phyloP scores from a whole-genome alignment of 768 basidiomycete species.

The Cyclocybe cylindracea region DNA sequence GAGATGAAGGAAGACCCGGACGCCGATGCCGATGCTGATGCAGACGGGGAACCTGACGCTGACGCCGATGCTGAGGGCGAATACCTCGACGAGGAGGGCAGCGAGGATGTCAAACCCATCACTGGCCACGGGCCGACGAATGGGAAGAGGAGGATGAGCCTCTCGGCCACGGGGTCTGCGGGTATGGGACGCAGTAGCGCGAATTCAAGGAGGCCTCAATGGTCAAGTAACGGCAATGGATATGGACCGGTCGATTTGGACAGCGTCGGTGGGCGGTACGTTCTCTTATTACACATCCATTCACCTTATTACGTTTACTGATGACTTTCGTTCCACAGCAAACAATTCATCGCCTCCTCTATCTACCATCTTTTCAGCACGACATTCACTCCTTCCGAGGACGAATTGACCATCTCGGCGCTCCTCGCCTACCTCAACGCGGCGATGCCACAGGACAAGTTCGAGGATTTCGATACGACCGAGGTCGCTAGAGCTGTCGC shows the following conservation, averaged over 20 bases:
- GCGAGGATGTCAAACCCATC: constrained; percentile 16
- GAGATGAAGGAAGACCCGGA: not conserved
- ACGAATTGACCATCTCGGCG: constrained; percentile 62
- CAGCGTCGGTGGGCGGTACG: too few relatives aligned
- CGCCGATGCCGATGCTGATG: constrained; percentile 22
- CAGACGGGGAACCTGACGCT: constrained; percentile 30
- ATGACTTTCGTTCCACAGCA: constrained; percentile 32
- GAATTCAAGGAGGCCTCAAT: too few relatives aligned
- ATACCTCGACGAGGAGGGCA: constrained; percentile 23
- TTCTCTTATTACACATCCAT: too few relatives aligned
- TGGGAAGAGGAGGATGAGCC: not conserved
- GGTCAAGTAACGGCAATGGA: too few relatives aligned
- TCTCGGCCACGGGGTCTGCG: not conserved
- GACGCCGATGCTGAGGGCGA: constrained; percentile 30
- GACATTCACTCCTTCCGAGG: constrained; percentile 67
- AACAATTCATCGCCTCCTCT: constrained; percentile 61
- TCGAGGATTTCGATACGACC: constrained; percentile 79
- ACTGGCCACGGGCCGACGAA: not conserved
- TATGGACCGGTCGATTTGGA: too few relatives aligned
- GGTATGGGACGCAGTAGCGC: too few relatives aligned
- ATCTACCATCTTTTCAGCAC: constrained; percentile 65
- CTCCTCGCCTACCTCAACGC: constrained; percentile 74
- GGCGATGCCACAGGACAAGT: constrained; percentile 75
- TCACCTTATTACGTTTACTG: too few relatives aligned
- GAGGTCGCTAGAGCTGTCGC: constrained; percentile 62